Evolutionary conservation across 768 basidiomycete genomes (phyloP).

Genomic region (Obba rivulosa): DNA sequence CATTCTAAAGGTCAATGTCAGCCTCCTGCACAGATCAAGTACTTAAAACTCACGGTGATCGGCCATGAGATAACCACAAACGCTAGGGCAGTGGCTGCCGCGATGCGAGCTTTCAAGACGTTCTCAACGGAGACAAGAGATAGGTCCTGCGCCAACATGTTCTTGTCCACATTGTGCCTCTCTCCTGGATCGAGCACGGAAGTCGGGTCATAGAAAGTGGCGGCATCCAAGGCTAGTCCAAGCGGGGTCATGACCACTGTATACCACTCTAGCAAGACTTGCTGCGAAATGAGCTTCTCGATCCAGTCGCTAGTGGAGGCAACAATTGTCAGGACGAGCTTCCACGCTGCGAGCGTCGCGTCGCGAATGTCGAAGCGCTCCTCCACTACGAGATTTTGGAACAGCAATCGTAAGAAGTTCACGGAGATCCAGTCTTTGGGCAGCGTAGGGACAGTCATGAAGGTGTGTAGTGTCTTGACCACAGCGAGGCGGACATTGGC

Average conservation of each 20-base stretch:
- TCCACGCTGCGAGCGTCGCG: conserved; percentile 71
- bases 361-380: conserved; percentile 81
- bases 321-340: conserved; percentile 56
- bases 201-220: conserved; percentile 62
- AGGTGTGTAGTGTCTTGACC: conserved; percentile 80
- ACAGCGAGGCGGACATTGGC: conserved; percentile 89
- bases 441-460: conserved; percentile 73
- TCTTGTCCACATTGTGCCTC: conserved; percentile 93
- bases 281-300: conserved; percentile 48
- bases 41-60: conserved; percentile 36
- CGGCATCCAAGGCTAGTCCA: conserved; percentile 67
- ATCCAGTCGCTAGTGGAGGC: conserved; percentile 42
- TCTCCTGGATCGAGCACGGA: conserved; percentile 47
- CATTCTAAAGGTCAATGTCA: neutral
- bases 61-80: conserved; percentile 67
- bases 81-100: conserved; percentile 74
- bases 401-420: conserved; percentile 76
- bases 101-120: conserved; percentile 74
- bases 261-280: conserved; percentile 78
- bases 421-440: conserved; percentile 76
- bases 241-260: conserved; percentile 85
- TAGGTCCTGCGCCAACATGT: conserved; percentile 87
- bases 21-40: neutral
- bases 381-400: conserved; percentile 92
- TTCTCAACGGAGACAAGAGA: conserved; percentile 73